phyloP scores from a whole-genome alignment of 2,329 filamentous ascomycete species.

The Fusarium pseudonygamai region DNA sequence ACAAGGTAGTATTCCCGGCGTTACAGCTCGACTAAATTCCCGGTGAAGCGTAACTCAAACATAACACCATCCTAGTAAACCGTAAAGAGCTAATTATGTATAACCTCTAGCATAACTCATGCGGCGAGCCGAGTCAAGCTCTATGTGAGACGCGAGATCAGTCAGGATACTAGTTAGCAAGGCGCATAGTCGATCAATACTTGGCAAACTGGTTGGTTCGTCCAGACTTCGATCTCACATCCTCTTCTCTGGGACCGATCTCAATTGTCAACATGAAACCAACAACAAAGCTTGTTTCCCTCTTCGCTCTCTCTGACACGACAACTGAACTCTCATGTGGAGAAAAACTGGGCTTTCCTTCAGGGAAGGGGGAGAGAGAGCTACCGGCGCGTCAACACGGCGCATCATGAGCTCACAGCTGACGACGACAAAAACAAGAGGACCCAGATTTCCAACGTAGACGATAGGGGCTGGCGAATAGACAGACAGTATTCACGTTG shows the following conservation, averaged over 20 bases:
- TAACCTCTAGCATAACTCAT: not conserved
- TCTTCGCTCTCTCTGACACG: not conserved
- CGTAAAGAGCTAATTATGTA: not conserved
- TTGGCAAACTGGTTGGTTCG: not conserved
- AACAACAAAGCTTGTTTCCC: slow-evolving; percentile 6
- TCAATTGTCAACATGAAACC: slow-evolving; percentile 22
- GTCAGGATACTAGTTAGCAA: not conserved
- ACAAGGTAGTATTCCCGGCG: slow-evolving; percentile 15
- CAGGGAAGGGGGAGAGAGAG: not conserved
- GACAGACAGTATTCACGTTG: slow-evolving; percentile 14
- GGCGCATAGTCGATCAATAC: not conserved
- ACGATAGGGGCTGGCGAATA: not conserved
- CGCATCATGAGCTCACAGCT: slow-evolving; percentile 23
- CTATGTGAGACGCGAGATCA: not conserved
- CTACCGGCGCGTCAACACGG: not conserved
- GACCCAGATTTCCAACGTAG: slow-evolving; percentile 7
- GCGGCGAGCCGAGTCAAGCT: not conserved
- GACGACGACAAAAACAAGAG: slow-evolving; percentile 18
- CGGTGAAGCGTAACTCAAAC: slow-evolving; percentile 2
- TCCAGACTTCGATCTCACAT: slow-evolving; percentile 1
- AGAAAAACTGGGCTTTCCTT: not conserved
- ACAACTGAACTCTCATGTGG: not conserved
- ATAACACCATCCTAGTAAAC: not conserved
- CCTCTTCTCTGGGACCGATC: not conserved
- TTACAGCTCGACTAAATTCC: slow-evolving; percentile 10